phyloP scores from a whole-genome alignment of 768 basidiomycete genomes.

The Calocybe indica region DNA sequence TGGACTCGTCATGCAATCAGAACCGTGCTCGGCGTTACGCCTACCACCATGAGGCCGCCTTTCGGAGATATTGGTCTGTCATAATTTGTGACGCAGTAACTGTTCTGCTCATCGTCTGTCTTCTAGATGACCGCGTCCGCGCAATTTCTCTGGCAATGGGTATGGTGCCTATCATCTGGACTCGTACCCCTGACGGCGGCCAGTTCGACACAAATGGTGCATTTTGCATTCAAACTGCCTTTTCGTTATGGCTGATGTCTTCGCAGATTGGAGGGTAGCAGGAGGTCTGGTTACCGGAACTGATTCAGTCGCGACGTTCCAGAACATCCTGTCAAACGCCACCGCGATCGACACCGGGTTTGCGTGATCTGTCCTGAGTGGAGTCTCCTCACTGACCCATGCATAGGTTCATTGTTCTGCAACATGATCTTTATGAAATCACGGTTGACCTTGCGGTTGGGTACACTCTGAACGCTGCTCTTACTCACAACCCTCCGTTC shows the following conservation, averaged over 20 bases:
- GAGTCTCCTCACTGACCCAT: conserved; percentile 1
- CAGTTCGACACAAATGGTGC: conserved; percentile 72
- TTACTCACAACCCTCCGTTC: conserved; percentile 59
- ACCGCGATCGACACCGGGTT: conserved; percentile 55
- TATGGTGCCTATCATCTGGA: conserved; percentile 88
- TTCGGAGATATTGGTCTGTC: conserved; percentile 69
- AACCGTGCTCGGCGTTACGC: conserved; percentile 66
- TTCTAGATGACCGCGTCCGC: conserved; percentile 83
- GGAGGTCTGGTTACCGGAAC: conserved; percentile 65
- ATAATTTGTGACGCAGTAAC: neutral
- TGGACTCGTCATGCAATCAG: conserved; percentile 89
- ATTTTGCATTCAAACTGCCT: neutral
- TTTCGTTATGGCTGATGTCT: neutral
- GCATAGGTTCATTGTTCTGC: conserved; percentile 76
- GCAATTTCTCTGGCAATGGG: conserved; percentile 90
- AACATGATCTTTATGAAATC: conserved; percentile 81
- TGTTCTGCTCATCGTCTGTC: conserved; percentile 3
- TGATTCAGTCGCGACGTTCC: conserved; percentile 63
- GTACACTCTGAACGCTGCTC: conserved; percentile 76
- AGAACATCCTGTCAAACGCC: conserved; percentile 68
- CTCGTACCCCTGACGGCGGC: conserved; percentile 45
- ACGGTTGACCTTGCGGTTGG: conserved; percentile 89
- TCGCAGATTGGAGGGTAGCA: conserved; percentile 80
- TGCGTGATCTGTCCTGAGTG: conserved; percentile 10
- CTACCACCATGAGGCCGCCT: conserved; percentile 75